Evolutionary conservation across 2,329 filamentous ascomycete genomes (phyloP), one percentile per base, ranked within the genome.

Genomic region (Aureobasidium musti): DNA sequence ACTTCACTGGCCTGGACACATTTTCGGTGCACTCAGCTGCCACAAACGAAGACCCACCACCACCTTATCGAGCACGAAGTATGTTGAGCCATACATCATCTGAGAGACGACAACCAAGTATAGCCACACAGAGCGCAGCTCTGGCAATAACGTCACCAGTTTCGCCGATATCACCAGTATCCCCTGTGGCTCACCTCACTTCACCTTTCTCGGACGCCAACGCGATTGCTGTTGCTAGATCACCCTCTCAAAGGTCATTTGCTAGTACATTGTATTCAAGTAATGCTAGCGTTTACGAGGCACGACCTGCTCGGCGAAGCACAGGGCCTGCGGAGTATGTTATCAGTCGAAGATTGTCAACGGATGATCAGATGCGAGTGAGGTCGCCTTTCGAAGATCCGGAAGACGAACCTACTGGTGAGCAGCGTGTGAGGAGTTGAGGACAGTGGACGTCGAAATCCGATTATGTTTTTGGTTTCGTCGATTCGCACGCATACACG

Each of bases 1-100:
- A 67, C 52, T 67, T 67, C 30, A 64, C 66, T 41, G 66, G 66
- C 3, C 41, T 67, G n/a, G 66, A 67, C 35, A 67, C 65, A 3
- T 60, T 63, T 13, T 61, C 54, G 1, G 26, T 63, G 39, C 47
- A 53, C 23, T 67, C 65, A 5, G 65, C 49, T 1, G 63, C 43
- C 14, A 57, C 64, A 8, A 47, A 23, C 8, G 66, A 67, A 26
- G 66, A 67, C 28, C 66, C 66, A 5, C 66, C 66, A 26, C 66
- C 66, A 17, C 66, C 66, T 7, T 67, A 67, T 21, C 28, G 66
- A 11, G 35, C 66, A 35, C 37, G 39, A 28, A 64, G 66, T 50
- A 26, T 66, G 50, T 28, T 57, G 39, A 53, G 56, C 59, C 35
- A 49, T 28, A 50, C 37, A 4, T 57, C 56, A 8, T 53, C 39